Percentiles rank a stretch among this genome's conserved stretches.
Evolutionary conservation across 129 eudicot genomes (phyloP).

Genomic region (Silybum marianum): DNA sequence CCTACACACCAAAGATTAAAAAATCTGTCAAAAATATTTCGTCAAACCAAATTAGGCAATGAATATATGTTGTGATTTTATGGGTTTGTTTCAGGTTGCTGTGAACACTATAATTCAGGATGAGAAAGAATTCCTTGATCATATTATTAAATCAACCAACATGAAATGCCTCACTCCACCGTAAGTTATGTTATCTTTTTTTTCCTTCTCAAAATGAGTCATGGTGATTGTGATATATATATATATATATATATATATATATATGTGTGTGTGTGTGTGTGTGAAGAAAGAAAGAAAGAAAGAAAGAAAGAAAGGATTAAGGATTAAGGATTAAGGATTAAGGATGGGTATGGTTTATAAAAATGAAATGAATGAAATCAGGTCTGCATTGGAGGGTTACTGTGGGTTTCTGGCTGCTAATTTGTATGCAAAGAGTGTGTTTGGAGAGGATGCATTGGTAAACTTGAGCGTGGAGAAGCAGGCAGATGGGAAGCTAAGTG

Average conservation of each 20-base stretch:
- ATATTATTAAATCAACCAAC: conserved; percentile 87
- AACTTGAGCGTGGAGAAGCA: conserved; percentile 78
- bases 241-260: too few species aligned
- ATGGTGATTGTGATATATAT: not conserved
- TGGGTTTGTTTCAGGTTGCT: conserved; percentile 70
- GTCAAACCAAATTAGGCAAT: not conserved
- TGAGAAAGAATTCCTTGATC: conserved; percentile 89
- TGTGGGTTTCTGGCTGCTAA: conserved; percentile 94
- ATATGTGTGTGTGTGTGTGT: not conserved
- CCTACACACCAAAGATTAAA: not conserved
- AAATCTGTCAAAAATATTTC: not conserved
- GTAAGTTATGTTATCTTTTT: conserved; percentile 42
- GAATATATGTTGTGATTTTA: not conserved
- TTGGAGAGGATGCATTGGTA: conserved; percentile 95
- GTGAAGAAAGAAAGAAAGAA: not conserved
- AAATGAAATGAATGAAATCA: conserved; percentile 19
- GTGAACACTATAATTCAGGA: conserved; percentile 82
- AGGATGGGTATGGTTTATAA: not conserved
- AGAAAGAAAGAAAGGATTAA: not conserved
- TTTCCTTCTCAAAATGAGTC: too few species aligned
- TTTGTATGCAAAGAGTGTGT: conserved; percentile 85
- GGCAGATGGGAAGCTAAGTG: conserved; percentile 75
- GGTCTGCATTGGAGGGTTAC: conserved; percentile 83
- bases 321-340: not conserved
- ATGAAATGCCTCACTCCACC: conserved; percentile 91